Base-by-base conservation (phyloP, 305 asterid genomes). In the Rubia peregrina region DNA sequence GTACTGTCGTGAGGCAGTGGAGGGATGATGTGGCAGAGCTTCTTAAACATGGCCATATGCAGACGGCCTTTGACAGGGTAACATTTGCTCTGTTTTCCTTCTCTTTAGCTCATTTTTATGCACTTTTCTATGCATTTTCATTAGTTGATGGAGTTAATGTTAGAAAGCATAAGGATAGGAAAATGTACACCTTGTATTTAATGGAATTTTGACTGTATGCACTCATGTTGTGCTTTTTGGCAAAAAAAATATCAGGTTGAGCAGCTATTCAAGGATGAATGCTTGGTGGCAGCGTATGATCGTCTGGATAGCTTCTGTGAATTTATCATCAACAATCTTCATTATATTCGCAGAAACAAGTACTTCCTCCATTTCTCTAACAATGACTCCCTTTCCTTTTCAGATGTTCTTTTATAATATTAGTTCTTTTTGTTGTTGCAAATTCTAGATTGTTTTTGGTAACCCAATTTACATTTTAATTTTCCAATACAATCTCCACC, bases 331-430 rank as follows among this genome's bases (percentile, higher is more conserved):
- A 63, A 81, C 26, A 85, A 82, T 56, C 79, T 90, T 67, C 78
- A 81, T 1, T 86, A 90, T 72, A 90, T 92, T 66, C 85, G 91
- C 11, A 87, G 71, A 70, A 80, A 80, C 80, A 88, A 79, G 98
- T 86, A 75, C 38, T 79, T 68, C 36, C 36, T 30, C 36, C 36
- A 2, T 2, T 3, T 30, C 36, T 24, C 26, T 24, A 24, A 24
- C 26, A 24, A 24, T 30, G 36, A 30, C 36, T 30, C 36, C 3
- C 36, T 30, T 30, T 30, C 36, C 36, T 30, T 30, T 30, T 30
- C 36, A 3, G 36, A 30, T 30, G 36, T 30, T 30, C 3, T 30
- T 30, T 30, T 30, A 1, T 30, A 30, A 30, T 30, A 30, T 30
- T 30, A 30, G 4, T 30, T 30, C 3, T 30, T 30, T 3, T 30